phyloP scores from a whole-genome alignment of 2,329 filamentous ascomycete species.

The Fusarium multiceps region DNA sequence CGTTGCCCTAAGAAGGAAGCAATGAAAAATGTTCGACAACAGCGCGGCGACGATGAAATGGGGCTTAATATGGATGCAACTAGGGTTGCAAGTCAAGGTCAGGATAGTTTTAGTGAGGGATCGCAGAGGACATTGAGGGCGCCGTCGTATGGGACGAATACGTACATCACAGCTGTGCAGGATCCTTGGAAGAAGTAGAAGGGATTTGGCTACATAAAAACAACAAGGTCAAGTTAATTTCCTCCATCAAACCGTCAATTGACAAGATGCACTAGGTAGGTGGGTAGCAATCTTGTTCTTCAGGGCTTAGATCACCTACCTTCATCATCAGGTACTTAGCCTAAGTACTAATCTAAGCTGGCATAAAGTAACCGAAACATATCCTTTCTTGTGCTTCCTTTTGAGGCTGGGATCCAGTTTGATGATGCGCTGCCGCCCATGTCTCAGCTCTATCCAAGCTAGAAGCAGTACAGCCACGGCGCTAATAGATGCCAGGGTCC shows the following conservation, averaged over 20 bases:
- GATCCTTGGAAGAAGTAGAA: not conserved
- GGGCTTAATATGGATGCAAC: not conserved
- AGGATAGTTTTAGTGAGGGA: not conserved
- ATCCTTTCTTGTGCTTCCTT: too few relatives aligned
- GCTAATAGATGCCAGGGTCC: not conserved
- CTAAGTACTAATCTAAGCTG: too few relatives aligned
- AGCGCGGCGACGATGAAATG: not conserved
- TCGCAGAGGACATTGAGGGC: not conserved
- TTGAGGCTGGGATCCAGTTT: too few relatives aligned
- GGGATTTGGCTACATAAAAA: too few relatives aligned
- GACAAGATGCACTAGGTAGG: too few relatives aligned
- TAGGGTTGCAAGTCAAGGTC: not conserved
- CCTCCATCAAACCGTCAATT: too few relatives aligned
- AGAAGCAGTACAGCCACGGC: not conserved
- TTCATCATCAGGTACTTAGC: too few relatives aligned
- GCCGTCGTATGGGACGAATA: constrained; percentile 12
- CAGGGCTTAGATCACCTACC: too few relatives aligned
- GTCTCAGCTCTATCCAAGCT: not conserved
- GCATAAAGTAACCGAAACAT: too few relatives aligned
- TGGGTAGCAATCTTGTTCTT: too few relatives aligned
- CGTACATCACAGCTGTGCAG: not conserved
- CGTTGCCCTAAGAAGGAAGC: not conserved
- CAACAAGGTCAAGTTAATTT: too few relatives aligned
- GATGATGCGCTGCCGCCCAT: too few relatives aligned
- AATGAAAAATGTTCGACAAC: not conserved